Percentiles rank a stretch among this genome's conserved stretches.
Evolutionary conservation across 1,284 basidiomycete genomes (phyloP).

Genomic region (Pseudomicrostroma phylloplanum): DNA sequence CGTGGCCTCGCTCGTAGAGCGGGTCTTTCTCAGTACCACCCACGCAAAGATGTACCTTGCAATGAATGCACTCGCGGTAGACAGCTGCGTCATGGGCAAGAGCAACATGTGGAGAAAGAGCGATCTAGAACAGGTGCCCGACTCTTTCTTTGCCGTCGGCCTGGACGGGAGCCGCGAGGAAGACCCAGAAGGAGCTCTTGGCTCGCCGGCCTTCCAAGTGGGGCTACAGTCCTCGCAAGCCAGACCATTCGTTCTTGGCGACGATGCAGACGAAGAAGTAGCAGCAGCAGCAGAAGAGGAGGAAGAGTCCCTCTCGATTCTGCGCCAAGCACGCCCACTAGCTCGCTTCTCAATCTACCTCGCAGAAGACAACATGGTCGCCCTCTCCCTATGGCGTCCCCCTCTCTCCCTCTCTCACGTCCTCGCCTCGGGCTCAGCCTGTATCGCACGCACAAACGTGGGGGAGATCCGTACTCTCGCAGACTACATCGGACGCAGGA

Average conservation of each 20-base stretch:
- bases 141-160: constrained; percentile 41
- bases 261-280: constrained; percentile 17
- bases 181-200: constrained; percentile 35
- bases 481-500: constrained; percentile 41
- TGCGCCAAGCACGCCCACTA: constrained; percentile 16
- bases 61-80: constrained; percentile 75
- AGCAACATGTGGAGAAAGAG: constrained; percentile 87
- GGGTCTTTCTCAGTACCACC: constrained; percentile 90
- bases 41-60: constrained; percentile 99
- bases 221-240: background rate
- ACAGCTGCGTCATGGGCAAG: constrained; percentile 96
- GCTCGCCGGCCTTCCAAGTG: constrained; percentile 31
- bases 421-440: constrained; percentile 21
- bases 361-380: constrained; percentile 50
- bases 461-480: constrained; percentile 44
- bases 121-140: constrained; percentile 63
- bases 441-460: constrained; percentile 42
- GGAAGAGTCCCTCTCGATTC: background rate
- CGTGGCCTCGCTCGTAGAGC: constrained; percentile 74
- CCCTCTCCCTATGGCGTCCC: constrained; percentile 38
- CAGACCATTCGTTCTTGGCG: background rate
- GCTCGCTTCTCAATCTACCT: constrained; percentile 49
- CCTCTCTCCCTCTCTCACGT: constrained; percentile 38
- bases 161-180: constrained; percentile 19
- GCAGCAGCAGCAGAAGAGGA: background rate